Evolutionary conservation across 495 filamentous ascomycete genomes (phyloP).

Genomic region (Penicillium turbatum): DNA sequence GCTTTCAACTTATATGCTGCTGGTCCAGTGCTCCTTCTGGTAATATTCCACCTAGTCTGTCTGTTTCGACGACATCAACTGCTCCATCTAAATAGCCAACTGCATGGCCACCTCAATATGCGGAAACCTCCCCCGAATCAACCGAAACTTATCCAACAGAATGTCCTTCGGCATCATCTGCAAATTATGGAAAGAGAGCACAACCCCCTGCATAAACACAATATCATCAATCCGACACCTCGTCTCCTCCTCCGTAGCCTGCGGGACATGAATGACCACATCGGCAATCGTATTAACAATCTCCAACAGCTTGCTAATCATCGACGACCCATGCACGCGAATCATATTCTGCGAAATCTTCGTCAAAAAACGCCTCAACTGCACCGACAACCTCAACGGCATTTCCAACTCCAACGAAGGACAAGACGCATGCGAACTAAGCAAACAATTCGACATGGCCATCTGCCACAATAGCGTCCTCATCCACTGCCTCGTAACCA

Average conservation of each 20-base stretch:
- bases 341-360: slow-evolving; percentile 44
- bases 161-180: slow-evolving; percentile 19
- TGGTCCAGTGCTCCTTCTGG: neutral
- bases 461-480: slow-evolving; percentile 50
- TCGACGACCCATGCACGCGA: slow-evolving; percentile 51
- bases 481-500: slow-evolving; percentile 54
- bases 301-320: slow-evolving; percentile 56
- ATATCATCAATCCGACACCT: slow-evolving; percentile 28
- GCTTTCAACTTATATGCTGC: neutral
- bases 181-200: slow-evolving; percentile 27
- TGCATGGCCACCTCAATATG: slow-evolving; percentile 13
- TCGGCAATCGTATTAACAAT: slow-evolving; percentile 53
- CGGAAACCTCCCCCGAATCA: slow-evolving; percentile 22
- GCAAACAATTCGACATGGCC: slow-evolving; percentile 46
- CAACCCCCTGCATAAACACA: slow-evolving; percentile 26
- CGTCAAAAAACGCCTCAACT: slow-evolving; percentile 44
- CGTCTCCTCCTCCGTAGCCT: slow-evolving; percentile 26
- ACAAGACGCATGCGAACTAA: slow-evolving; percentile 34
- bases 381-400: slow-evolving; percentile 47
- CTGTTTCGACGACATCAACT: too few relatives aligned
- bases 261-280: slow-evolving; percentile 38
- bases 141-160: slow-evolving; percentile 26
- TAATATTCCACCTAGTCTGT: too few relatives aligned
- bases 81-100: neutral
- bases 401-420: slow-evolving; percentile 47